These are phyloP conservation scores for Letharia columbiana DNA, from an alignment of 495 filamentous ascomycete species.

Conservation along the genomic window DNA sequence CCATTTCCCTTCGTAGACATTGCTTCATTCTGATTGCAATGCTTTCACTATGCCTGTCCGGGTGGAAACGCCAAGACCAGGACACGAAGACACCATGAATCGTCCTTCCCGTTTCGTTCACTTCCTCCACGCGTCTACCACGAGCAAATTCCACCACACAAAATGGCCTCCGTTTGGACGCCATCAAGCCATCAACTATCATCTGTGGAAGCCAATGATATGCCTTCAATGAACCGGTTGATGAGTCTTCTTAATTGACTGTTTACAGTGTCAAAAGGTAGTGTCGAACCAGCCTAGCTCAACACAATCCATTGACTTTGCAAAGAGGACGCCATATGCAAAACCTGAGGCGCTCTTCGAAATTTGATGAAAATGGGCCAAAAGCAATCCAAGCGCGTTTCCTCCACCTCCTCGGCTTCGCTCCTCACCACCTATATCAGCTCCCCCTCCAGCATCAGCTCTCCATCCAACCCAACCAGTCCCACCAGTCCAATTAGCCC, in stretches of 20 bases:
- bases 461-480: slow-evolving; percentile 6
- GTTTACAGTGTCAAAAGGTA: neutral
- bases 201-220: neutral
- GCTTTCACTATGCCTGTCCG: neutral
- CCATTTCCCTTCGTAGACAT: neutral
- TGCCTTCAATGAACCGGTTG: neutral
- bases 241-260: neutral
- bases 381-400: slow-evolving; percentile 13
- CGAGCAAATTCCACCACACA: neutral
- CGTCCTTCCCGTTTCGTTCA: neutral
- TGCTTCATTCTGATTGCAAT: neutral
- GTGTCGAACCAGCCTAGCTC: neutral
- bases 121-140: neutral
- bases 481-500: neutral
- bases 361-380: slow-evolving; percentile 2
- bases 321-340: neutral
- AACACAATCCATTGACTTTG: neutral
- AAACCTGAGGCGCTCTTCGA: neutral
- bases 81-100: neutral
- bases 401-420: slow-evolving; percentile 9
- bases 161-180: neutral
- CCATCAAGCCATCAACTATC: neutral
- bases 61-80: neutral
- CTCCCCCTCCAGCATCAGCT: neutral
- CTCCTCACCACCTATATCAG: slow-evolving; percentile 5